Percentiles rank a stretch among this genome's conserved stretches.
These are phyloP conservation scores for Citropsis articulata DNA, from an alignment of 345 rosid species.

Conservation along the genomic window DNA sequence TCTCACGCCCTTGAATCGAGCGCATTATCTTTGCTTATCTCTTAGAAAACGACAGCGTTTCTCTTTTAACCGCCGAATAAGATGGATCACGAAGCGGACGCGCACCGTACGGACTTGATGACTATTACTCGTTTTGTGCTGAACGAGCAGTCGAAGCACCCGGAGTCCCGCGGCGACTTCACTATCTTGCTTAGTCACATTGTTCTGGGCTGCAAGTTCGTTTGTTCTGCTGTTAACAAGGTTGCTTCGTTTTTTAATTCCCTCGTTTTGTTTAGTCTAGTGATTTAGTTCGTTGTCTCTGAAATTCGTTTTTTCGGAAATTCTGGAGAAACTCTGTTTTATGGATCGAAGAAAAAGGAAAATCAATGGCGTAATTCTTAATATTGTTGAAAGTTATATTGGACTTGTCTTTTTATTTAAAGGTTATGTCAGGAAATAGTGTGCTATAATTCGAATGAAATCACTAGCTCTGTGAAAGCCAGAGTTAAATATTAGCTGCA, in stretches of 20 bases:
- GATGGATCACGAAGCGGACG: slow-evolving; percentile 93
- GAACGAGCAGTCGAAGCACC: slow-evolving; percentile 84
- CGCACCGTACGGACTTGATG: slow-evolving; percentile 92
- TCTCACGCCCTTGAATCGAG: slow-evolving; percentile 36
- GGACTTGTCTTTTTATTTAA: not conserved
- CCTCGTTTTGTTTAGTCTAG: not conserved
- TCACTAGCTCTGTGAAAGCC: too few species aligned
- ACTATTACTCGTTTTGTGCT: slow-evolving; percentile 85
- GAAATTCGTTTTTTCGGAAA: not conserved
- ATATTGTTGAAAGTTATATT: not conserved
- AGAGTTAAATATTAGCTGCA: too few species aligned
- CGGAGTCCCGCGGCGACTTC: slow-evolving; percentile 98
- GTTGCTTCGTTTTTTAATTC: slow-evolving; percentile 23
- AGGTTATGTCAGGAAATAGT: not conserved
- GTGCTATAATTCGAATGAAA: not conserved
- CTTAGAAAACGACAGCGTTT: not conserved
- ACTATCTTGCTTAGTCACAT: slow-evolving; percentile 85
- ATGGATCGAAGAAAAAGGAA: not conserved
- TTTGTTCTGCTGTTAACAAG: slow-evolving; percentile 94
- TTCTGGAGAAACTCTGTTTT: not conserved
- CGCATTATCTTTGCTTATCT: slow-evolving; percentile 3
- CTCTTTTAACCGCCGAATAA: not conserved
- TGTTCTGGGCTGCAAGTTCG: slow-evolving; percentile 98
- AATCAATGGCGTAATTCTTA: not conserved
- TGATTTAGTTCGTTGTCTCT: not conserved